Base-by-base conservation (phyloP, 148 eudicot genomes). In the Vaccinium darrowii region DNA sequence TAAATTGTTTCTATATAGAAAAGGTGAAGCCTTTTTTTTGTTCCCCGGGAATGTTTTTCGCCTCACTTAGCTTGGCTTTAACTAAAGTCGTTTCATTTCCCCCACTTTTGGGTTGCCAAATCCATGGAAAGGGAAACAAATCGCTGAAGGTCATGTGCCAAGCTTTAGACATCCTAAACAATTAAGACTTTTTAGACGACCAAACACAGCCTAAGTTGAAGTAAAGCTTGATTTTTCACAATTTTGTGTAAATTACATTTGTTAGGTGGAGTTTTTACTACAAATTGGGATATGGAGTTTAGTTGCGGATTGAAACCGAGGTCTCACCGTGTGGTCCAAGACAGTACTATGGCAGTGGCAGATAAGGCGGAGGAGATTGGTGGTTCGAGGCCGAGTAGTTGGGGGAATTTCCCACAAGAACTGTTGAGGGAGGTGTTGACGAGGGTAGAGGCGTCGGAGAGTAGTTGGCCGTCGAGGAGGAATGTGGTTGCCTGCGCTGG, bases 351-450 rank as follows among this genome's bases (percentile, higher is more conserved):
- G 63, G 76, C 72, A 39, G 72, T 5, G 58, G 47, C 62, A 51
- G 47, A 36, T 74, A 23, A 71, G 85, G 71, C n/a, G 65, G 88
- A n/a, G 84, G 87, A 78, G 36, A 82, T 79, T 86, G 89, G 85
- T 79, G 93, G 72, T 13, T 72, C 84, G 88, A 90, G 83, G 84
- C 87, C 69, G 86, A 87, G 92, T 75, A 89, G 88, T 85, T 94
- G 95, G 96, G 88, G 86, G 5, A 89, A 90, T 83, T 65, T 94
- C 90, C 98, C 98, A 16, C 87, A 82, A 50, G 98, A 94, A 86
- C 79, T 94, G 73, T 80, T 94, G 76, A 90, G 98, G 53, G 96
- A 94, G 85, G 96, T 94, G 27, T 84, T 93, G 88, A 77, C 90
- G 69, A 92, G 87, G 86, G 82, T 93, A 57, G 98, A 94, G 87